Conservation (phyloP, 2,329 filamentous ascomycete species). For the Talaromyces sp. region DNA sequence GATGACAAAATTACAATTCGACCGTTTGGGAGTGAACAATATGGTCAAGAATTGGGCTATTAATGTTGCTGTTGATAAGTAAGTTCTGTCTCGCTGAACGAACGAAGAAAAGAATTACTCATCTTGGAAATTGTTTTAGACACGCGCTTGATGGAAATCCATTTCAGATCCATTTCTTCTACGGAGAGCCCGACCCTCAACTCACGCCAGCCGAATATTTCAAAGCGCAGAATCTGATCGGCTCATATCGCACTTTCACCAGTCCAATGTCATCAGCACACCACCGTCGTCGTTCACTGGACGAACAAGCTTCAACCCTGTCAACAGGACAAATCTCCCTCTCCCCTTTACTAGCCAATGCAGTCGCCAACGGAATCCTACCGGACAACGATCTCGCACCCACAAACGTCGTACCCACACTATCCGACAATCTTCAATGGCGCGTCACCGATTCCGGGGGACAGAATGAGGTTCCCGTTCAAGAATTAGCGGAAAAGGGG, state of each 20-base stretch:
- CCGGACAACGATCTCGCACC: conserved; percentile 14
- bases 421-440: conserved; percentile 20
- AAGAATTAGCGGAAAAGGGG: conserved; percentile 16
- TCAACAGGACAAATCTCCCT: conserved; percentile 17
- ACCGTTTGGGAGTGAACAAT: conserved; percentile 26
- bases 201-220: conserved; percentile 40
- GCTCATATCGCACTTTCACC: conserved; percentile 54
- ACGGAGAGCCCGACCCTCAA: conserved; percentile 43
- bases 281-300: not conserved
- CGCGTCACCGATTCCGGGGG: conserved; percentile 13
- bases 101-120: not conserved
- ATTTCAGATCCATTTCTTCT: conserved; percentile 64
- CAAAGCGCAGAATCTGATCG: conserved; percentile 53
- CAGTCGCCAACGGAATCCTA: conserved; percentile 9
- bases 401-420: conserved; percentile 15
- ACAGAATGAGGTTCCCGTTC: conserved; percentile 17
- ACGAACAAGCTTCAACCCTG: not conserved
- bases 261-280: conserved; percentile 6
- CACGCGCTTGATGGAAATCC: conserved; percentile 52
- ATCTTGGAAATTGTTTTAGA: conserved; percentile 9
- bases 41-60: conserved; percentile 56
- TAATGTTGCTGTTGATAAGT: conserved; percentile 53
- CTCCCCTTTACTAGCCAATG: conserved; percentile 18
- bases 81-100: not conserved
- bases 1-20: conserved; percentile 16